A percentile compares a stretch with the other conserved stretches of the same genome.
phyloP scores from a whole-genome alignment of 2,329 filamentous ascomycete genomes.

The Fusarium austroafricanum region DNA sequence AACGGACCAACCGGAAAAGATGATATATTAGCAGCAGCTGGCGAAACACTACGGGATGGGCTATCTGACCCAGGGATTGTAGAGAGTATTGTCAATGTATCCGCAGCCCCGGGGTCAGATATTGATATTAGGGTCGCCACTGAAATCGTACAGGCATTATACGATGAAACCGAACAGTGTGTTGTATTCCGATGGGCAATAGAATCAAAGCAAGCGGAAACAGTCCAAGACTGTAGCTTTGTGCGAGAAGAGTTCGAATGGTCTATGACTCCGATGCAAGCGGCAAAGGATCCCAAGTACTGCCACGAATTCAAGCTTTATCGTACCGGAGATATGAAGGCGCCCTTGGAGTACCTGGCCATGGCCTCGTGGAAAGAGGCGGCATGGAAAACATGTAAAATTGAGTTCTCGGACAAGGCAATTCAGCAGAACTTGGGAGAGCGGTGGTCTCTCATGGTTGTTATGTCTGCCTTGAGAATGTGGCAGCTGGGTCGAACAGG shows the following conservation, averaged over 20 bases:
- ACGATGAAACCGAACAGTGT: conserved; percentile 25
- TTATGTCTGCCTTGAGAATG: conserved; percentile 36
- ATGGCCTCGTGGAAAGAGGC: conserved; percentile 37
- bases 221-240: conserved; percentile 19
- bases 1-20: conserved; percentile 33
- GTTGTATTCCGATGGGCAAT: conserved; percentile 35
- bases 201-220: conserved; percentile 23
- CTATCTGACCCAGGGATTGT: conserved; percentile 21
- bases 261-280: conserved; percentile 27
- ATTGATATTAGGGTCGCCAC: conserved; percentile 24
- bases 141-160: conserved; percentile 31
- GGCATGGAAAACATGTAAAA: conserved; percentile 37
- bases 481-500: conserved; percentile 38
- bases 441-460: conserved; percentile 35
- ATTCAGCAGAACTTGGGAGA: conserved; percentile 21
- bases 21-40: conserved; percentile 30
- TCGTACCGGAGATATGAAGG: conserved; percentile 29
- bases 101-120: conserved; percentile 24
- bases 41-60: conserved; percentile 27
- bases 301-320: conserved; percentile 38
- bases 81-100: conserved; percentile 34
- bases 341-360: conserved; percentile 26
- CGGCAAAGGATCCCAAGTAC: conserved; percentile 28
- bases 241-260: conserved; percentile 34
- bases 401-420: conserved; percentile 30